Evolutionary conservation across 2,329 filamentous ascomycete species (phyloP), one percentile per base, ranked within the genome.

Genomic region (Phyllosticta paracitricarpa): DNA sequence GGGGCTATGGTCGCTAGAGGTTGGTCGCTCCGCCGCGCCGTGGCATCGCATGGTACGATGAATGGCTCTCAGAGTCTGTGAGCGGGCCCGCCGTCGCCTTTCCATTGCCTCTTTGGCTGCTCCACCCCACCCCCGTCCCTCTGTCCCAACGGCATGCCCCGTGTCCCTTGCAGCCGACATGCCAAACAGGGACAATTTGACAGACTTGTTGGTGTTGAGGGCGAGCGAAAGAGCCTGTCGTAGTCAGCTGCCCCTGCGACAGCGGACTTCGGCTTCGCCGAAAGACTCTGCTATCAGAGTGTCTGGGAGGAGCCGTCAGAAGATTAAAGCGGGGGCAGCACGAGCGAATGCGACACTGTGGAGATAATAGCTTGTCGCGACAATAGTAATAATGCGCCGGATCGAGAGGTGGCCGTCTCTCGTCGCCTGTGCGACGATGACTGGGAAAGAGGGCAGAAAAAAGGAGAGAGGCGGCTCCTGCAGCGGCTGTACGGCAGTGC

Each of bases 321-420:
- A 33, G 53, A 56, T 54, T 60, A 60, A 54, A 56, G 58, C 58
- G 58, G 58, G 58, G 58, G 58, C 58, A 56, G 58, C 58, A 56
- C 58, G 58, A 60, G 58, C 58, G 56, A 56, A 60, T 60, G 58
- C 58, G 58, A 53, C 53, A 60, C 33, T 60, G 58, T 60, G 58
- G 58, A 60, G 58, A 60, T 60, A 56, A 56, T 53, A 54, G 51
- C 58, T 56, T 33, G 53, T 56, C 56, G 58, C 58, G 53, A 60
- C 58, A 56, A 48, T 33, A 53, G 35, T 12, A 40, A 60, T 53
- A 25, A 53, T 60, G 53, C 53, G 54, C 58, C 58, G 53, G 53
- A 60, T 60, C 53, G 58, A 60, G 58, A n/a, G 28, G 58, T 26
- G 53, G 53, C 35, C 53, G 35, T 60, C 26, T 60, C 58, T 26